Conservation (phyloP, 2,329 filamentous ascomycete species). For the Talaromyces sp. region DNA sequence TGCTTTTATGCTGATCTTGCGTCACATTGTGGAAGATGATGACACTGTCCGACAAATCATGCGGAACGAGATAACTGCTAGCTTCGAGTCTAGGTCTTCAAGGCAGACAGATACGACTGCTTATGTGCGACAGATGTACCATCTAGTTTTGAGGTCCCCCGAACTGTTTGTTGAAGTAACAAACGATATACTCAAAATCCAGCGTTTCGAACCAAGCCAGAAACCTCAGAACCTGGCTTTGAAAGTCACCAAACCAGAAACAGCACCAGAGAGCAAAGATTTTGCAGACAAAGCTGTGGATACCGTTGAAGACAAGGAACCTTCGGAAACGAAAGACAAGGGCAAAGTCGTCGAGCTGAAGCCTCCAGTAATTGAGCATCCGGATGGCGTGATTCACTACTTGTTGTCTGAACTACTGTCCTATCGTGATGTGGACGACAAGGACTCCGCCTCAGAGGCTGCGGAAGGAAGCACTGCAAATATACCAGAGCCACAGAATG, state of each 20-base stretch:
- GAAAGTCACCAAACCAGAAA: slow-evolving; percentile 47
- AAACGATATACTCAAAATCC: slow-evolving; percentile 76
- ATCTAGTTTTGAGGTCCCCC: slow-evolving; percentile 76
- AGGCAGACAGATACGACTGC: slow-evolving; percentile 65
- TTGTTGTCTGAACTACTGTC: slow-evolving; percentile 86
- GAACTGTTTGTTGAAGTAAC: slow-evolving; percentile 83
- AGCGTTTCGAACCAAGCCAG: slow-evolving; percentile 57
- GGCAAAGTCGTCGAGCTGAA: slow-evolving; percentile 68
- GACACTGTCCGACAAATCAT: slow-evolving; percentile 88
- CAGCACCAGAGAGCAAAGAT: slow-evolving; percentile 24
- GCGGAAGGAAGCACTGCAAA: slow-evolving; percentile 30
- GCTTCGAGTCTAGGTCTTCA: slow-evolving; percentile 60
- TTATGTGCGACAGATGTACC: slow-evolving; percentile 74
- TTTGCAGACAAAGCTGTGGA: slow-evolving; percentile 34
- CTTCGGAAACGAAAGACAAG: slow-evolving; percentile 32
- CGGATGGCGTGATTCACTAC: slow-evolving; percentile 93
- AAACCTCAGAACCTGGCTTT: slow-evolving; percentile 53
- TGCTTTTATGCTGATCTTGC: slow-evolving; percentile 78
- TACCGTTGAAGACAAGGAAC: slow-evolving; percentile 21
- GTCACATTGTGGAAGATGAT: slow-evolving; percentile 93
- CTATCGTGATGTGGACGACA: slow-evolving; percentile 90
- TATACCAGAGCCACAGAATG: slow-evolving; percentile 35
- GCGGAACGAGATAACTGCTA: slow-evolving; percentile 78
- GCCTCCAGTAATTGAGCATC: slow-evolving; percentile 81
- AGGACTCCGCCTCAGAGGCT: slow-evolving; percentile 52